Percentiles rank a stretch among this genome's conserved stretches.
Evolutionary conservation across 352 stramenopile species (phyloP).

Genomic region (Plasmopara halstedii): DNA sequence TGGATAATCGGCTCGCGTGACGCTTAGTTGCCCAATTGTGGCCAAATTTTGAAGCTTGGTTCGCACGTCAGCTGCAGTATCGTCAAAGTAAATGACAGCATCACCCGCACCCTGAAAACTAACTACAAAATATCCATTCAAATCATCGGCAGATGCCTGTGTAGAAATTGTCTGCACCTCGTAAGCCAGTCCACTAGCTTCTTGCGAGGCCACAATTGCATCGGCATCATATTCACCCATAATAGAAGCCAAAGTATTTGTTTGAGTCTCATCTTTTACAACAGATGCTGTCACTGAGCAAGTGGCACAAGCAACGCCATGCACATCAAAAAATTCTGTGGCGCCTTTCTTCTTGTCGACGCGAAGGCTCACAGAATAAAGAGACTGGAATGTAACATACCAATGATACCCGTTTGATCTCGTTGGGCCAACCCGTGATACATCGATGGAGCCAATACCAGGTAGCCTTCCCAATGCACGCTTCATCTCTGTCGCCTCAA

Average conservation of each 20-base stretch:
- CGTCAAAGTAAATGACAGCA: slow-evolving; percentile 58
- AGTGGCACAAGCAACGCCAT: slow-evolving; percentile 29
- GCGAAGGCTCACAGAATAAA: slow-evolving; percentile 38
- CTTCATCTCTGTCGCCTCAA: slow-evolving; percentile 46
- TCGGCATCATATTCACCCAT: slow-evolving; percentile 32
- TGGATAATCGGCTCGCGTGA: slow-evolving; percentile 35
- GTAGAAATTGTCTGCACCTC: slow-evolving; percentile 63
- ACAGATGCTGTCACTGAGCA: slow-evolving; percentile 36
- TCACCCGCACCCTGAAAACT: slow-evolving; percentile 57
- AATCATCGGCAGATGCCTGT: slow-evolving; percentile 24
- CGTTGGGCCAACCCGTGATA: slow-evolving; percentile 49
- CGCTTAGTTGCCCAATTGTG: slow-evolving; percentile 53
- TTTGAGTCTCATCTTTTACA: slow-evolving; percentile 32
- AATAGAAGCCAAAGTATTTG: slow-evolving; percentile 20
- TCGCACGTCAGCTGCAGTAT: slow-evolving; percentile 57
- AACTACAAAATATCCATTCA: slow-evolving; percentile 49
- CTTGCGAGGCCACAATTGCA: slow-evolving; percentile 39
- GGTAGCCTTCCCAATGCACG: slow-evolving; percentile 32
- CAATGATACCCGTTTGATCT: slow-evolving; percentile 51
- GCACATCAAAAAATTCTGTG: slow-evolving; percentile 28
- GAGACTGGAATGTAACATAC: slow-evolving; percentile 62
- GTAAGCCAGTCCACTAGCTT: slow-evolving; percentile 46
- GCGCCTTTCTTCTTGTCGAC: slow-evolving; percentile 44
- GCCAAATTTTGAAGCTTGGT: slow-evolving; percentile 66
- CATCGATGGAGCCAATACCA: slow-evolving; percentile 48